A percentile compares a stretch with the other conserved stretches of the same genome.
Evolutionary conservation across 306 rosid species (phyloP).

Genomic region (Luffa acutangula): DNA sequence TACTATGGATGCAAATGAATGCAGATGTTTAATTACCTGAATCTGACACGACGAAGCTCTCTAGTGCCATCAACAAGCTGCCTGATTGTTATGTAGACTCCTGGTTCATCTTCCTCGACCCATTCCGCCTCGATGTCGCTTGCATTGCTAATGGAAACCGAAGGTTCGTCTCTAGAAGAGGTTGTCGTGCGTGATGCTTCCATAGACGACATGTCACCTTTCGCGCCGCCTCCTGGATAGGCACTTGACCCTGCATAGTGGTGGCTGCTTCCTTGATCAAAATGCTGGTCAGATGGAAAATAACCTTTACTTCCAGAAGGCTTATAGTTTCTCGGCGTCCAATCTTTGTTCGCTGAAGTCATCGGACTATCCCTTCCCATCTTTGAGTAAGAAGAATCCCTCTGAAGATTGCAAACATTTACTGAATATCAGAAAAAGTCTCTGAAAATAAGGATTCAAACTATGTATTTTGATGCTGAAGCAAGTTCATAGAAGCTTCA

Average conservation of each 20-base stretch:
- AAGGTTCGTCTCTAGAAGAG: conserved; percentile 64
- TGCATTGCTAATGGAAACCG: conserved; percentile 57
- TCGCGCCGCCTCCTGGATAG: conserved; percentile 12
- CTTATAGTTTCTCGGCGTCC: conserved; percentile 12
- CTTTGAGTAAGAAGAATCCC: conserved; percentile 49
- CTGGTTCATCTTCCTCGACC: conserved; percentile 85
- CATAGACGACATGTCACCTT: conserved; percentile 24
- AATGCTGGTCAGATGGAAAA: conserved; percentile 9
- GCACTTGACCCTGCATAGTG: conserved; percentile 18
- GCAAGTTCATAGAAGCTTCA: background rate
- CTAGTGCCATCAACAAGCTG: conserved; percentile 66
- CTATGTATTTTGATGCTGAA: background rate
- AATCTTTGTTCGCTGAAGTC: conserved; percentile 12
- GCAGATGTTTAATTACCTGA: conserved; percentile 46
- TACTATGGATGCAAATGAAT: background rate
- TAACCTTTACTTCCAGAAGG: conserved; percentile 13
- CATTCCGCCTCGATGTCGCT: conserved; percentile 71
- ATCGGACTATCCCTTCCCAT: conserved; percentile 49
- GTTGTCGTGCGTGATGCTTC: conserved; percentile 79
- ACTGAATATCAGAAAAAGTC: background rate
- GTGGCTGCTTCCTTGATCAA: conserved; percentile 8
- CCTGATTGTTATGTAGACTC: conserved; percentile 71
- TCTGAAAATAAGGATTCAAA: background rate
- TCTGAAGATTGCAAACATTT: conserved; percentile 18
- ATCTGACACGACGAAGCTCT: conserved; percentile 82